A percentile compares a stretch with the other conserved stretches of the same genome.
These are phyloP conservation scores for Hawksworthiomyces lignivorus DNA, from an alignment of 2,329 filamentous ascomycete species.

Conservation along the genomic window DNA sequence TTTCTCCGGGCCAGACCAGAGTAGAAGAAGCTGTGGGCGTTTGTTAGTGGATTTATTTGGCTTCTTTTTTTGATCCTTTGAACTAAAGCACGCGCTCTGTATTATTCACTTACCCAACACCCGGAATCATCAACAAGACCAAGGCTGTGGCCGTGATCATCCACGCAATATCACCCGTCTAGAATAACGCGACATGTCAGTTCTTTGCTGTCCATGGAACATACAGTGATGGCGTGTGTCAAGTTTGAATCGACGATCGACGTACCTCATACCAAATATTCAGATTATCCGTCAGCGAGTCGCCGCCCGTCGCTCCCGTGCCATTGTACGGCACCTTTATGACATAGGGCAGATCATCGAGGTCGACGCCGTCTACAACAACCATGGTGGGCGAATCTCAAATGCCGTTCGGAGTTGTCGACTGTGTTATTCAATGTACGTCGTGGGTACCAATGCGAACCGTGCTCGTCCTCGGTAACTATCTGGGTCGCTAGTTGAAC, in stretches of 20 bases:
- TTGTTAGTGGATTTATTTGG: not conserved
- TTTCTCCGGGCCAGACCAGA: slow-evolving; percentile 83
- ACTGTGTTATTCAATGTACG: too few relatives aligned
- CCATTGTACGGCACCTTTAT: slow-evolving; percentile 54
- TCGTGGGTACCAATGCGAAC: too few relatives aligned
- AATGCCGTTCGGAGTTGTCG: too few relatives aligned
- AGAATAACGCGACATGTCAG: too few relatives aligned
- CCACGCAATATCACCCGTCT: slow-evolving; percentile 8
- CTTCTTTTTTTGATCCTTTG: not conserved
- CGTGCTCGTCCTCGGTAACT: too few relatives aligned
- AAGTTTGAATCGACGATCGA: too few relatives aligned
- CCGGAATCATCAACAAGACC: slow-evolving; percentile 51
- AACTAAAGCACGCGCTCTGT: too few relatives aligned
- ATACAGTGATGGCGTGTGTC: too few relatives aligned
- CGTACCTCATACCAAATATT: slow-evolving; percentile 72
- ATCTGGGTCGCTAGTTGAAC: too few relatives aligned
- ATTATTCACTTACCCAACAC: slow-evolving; percentile 61
- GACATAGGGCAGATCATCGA: slow-evolving; percentile 37
- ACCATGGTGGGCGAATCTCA: slow-evolving; percentile 24
- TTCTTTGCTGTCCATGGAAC: too few relatives aligned
- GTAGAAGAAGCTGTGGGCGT: slow-evolving; percentile 77
- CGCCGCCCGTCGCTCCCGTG: slow-evolving; percentile 55
- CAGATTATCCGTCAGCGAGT: slow-evolving; percentile 59
- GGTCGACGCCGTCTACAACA: slow-evolving; percentile 31
- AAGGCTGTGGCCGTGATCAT: slow-evolving; percentile 3